A percentile compares a stretch with the other conserved stretches of the same genome.
These are phyloP conservation scores for Tephrocybe sp. DNA, from an alignment of 768 basidiomycete species.

Conservation along the genomic window DNA sequence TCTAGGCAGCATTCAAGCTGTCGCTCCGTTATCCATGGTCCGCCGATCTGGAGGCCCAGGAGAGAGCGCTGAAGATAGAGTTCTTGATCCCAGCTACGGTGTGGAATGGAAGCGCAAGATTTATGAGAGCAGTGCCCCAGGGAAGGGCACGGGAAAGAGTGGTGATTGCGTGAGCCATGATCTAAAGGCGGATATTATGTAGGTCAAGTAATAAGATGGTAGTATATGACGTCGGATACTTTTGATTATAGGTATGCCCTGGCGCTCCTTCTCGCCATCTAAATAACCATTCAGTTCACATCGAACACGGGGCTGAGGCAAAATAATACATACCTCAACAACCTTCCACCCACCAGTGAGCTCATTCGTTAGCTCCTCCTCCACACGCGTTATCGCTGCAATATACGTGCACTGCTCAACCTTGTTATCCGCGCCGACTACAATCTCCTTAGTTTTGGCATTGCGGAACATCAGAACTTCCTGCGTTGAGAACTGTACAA, in stretches of 20 bases:
- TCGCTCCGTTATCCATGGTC: neutral
- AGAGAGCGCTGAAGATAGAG: neutral
- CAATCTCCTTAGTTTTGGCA: constrained; percentile 81
- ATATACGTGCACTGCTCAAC: constrained; percentile 95
- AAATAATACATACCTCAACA: constrained; percentile 66
- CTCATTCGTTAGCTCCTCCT: constrained; percentile 87
- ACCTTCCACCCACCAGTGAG: constrained; percentile 98
- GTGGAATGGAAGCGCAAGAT: neutral
- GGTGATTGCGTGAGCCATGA: constrained; percentile 22
- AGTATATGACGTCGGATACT: constrained; percentile 20
- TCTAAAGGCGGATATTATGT: constrained; percentile 11
- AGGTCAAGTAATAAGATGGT: constrained; percentile 4
- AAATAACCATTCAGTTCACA: constrained; percentile 6
- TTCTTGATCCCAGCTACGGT: too few species aligned
- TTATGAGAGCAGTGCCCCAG: too few species aligned
- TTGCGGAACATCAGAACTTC: constrained; percentile 92
- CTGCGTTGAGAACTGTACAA: constrained; percentile 90
- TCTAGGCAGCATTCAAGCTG: neutral
- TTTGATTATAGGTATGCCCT: constrained; percentile 41
- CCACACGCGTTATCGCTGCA: constrained; percentile 84
- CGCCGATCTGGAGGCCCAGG: too few species aligned
- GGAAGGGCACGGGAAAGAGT: constrained; percentile 19
- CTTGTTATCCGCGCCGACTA: constrained; percentile 82
- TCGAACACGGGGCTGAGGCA: neutral
- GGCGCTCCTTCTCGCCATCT: constrained; percentile 46